These are phyloP conservation scores for Gliomastix tumulicola DNA, from an alignment of 2,329 filamentous ascomycete species.

Conservation along the genomic window DNA sequence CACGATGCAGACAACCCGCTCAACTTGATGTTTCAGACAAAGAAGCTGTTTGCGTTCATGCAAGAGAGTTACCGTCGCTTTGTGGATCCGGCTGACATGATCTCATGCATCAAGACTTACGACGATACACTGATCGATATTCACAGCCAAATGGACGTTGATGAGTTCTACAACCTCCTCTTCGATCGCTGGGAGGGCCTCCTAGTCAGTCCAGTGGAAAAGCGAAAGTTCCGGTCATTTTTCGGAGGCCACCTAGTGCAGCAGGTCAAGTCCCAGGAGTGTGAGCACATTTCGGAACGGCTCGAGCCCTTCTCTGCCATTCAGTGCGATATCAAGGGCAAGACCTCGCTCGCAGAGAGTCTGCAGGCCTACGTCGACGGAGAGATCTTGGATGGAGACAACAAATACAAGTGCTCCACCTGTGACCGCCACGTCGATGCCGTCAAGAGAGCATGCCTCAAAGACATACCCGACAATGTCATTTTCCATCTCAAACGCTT, in stretches of 20 bases:
- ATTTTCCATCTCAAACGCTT: constrained; percentile 94
- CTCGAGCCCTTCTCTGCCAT: constrained; percentile 90
- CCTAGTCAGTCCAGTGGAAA: constrained; percentile 60
- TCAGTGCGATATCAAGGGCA: constrained; percentile 94
- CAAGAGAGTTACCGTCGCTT: constrained; percentile 72
- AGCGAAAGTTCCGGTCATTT: constrained; percentile 69
- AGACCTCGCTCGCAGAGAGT: constrained; percentile 75
- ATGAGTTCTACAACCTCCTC: constrained; percentile 92
- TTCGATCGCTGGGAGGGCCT: constrained; percentile 89
- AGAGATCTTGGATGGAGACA: constrained; percentile 96
- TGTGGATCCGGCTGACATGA: constrained; percentile 66
- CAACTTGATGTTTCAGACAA: constrained; percentile 67
- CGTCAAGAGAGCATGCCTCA: constrained; percentile 87
- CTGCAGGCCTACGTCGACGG: constrained; percentile 93
- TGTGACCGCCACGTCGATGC: constrained; percentile 88
- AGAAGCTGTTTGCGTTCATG: constrained; percentile 77
- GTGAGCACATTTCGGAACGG: constrained; percentile 84
- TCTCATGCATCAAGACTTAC: constrained; percentile 72
- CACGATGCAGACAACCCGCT: constrained; percentile 50
- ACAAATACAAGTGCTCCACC: constrained; percentile 94
- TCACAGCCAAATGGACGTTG: constrained; percentile 91
- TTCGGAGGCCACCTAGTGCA: constrained; percentile 90
- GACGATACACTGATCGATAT: constrained; percentile 81
- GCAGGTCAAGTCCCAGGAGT: constrained; percentile 93
- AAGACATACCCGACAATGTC: constrained; percentile 86